These are phyloP conservation scores for Boletus rex-veris DNA, from an alignment of 768 basidiomycete genomes.

Conservation along the genomic window DNA sequence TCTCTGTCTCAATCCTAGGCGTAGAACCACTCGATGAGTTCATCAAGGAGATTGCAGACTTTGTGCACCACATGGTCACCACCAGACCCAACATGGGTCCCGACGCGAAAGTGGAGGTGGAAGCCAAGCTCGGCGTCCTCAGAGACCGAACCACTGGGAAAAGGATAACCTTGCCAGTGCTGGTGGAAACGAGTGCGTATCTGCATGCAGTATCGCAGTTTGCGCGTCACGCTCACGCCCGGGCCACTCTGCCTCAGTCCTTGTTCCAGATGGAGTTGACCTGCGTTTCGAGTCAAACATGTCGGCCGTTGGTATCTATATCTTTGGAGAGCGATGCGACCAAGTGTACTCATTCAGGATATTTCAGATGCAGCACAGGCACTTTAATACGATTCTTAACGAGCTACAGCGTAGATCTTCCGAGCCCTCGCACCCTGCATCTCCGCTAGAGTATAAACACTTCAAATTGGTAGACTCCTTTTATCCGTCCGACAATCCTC, in stretches of 20 bases:
- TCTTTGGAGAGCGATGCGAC: slow-evolving; percentile 4
- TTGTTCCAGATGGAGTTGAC: slow-evolving; percentile 57
- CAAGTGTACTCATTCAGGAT: slow-evolving; percentile 9
- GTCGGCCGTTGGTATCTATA: slow-evolving; percentile 60
- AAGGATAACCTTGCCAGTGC: slow-evolving; percentile 66
- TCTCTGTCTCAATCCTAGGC: slow-evolving; percentile 78
- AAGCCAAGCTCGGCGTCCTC: slow-evolving; percentile 84
- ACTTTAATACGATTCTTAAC: slow-evolving; percentile 87
- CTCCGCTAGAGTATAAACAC: slow-evolving; percentile 72
- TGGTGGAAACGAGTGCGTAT: slow-evolving; percentile 79
- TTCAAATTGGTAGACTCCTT: slow-evolving; percentile 78
- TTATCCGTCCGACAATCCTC: slow-evolving; percentile 44
- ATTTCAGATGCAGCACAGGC: slow-evolving; percentile 76
- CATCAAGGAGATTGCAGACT: slow-evolving; percentile 88
- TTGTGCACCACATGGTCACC: slow-evolving; percentile 68
- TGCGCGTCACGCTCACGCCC: slow-evolving; percentile 1
- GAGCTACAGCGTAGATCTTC: slow-evolving; percentile 58
- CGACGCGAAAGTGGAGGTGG: slow-evolving; percentile 65
- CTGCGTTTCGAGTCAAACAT: slow-evolving; percentile 91
- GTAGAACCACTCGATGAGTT: slow-evolving; percentile 93
- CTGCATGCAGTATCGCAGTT: not conserved
- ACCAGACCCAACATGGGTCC: slow-evolving; percentile 54
- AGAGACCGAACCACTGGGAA: slow-evolving; percentile 52
- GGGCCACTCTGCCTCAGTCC: slow-evolving; percentile 45
- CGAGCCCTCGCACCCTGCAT: slow-evolving; percentile 48